Conservation (phyloP, 371 early-diverging fungal genomes). For the Circinella umbellata region DNA sequence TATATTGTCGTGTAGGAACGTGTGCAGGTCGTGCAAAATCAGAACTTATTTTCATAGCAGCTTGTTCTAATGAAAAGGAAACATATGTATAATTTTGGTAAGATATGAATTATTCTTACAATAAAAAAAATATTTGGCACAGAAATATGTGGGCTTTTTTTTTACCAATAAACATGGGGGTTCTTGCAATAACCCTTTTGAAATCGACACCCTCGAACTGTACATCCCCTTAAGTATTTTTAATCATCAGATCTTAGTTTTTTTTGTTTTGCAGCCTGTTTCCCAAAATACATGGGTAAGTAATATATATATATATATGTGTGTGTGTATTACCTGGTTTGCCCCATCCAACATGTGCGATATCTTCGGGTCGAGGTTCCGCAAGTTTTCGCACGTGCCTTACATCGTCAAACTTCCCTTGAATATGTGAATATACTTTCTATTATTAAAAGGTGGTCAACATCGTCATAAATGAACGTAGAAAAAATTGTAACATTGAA, state of each 20-base stretch:
- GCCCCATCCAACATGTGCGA: constrained; percentile 65
- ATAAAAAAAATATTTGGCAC: no score
- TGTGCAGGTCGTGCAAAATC: constrained; percentile 52
- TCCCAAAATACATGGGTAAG: neutral
- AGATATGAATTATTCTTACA: neutral
- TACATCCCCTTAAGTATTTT: neutral
- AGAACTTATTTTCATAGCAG: constrained; percentile 49
- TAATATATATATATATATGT: no score
- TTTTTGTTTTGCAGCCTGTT: neutral
- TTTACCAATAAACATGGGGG: constrained; percentile 66
- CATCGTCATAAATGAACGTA: neutral
- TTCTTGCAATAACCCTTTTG: constrained; percentile 65
- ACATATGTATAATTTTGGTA: neutral
- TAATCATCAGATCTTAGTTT: neutral
- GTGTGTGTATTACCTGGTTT: constrained; percentile 46
- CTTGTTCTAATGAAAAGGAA: constrained; percentile 38
- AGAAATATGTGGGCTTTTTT: neutral
- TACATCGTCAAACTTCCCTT: constrained; percentile 57
- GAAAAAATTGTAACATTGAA: neutral
- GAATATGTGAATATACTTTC: constrained; percentile 64
- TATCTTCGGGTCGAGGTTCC: constrained; percentile 62
- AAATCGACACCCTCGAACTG: constrained; percentile 64
- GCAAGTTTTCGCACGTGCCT: constrained; percentile 54
- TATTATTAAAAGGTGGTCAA: constrained; percentile 18
- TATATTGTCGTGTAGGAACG: constrained; percentile 61